Percentiles rank a stretch among this genome's conserved stretches.
These are phyloP conservation scores for Stemphylium vesicarium DNA, from an alignment of 2,329 filamentous ascomycete species.

Conservation along the genomic window DNA sequence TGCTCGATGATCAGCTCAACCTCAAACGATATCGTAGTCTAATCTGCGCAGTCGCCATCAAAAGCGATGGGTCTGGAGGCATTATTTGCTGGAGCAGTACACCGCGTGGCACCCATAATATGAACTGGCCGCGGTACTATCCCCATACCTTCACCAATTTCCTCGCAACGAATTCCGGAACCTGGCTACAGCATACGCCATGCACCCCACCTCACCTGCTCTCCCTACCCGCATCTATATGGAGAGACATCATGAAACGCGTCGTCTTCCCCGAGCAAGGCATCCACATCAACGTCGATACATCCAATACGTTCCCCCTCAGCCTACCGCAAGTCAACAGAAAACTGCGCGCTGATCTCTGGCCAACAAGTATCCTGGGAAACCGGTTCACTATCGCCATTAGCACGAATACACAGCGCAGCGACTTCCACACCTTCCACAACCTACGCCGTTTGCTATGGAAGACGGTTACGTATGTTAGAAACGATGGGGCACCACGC, in stretches of 20 bases:
- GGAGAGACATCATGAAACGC: background rate
- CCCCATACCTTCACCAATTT: background rate
- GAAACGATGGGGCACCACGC: background rate
- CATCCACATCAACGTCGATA: background rate
- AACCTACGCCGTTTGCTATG: background rate
- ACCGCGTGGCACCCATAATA: background rate
- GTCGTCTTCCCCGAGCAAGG: background rate
- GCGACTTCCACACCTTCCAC: background rate
- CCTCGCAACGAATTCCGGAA: background rate
- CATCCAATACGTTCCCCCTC: background rate
- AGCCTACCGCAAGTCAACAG: background rate
- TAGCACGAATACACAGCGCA: background rate
- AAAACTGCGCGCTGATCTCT: background rate
- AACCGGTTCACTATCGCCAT: background rate
- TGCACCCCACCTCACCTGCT: background rate
- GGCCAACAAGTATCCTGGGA: background rate
- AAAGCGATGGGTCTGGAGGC: background rate
- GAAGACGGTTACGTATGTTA: background rate
- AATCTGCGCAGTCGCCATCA: background rate
- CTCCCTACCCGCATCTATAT: background rate
- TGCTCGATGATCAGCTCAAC: background rate
- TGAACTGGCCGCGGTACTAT: background rate
- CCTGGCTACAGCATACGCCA: background rate
- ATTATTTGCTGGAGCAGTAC: background rate
- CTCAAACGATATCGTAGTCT: background rate